These are phyloP conservation scores for Oryza meridionalis DNA, from an alignment of 176 grass and related monocot genomes.

Conservation along the genomic window DNA sequence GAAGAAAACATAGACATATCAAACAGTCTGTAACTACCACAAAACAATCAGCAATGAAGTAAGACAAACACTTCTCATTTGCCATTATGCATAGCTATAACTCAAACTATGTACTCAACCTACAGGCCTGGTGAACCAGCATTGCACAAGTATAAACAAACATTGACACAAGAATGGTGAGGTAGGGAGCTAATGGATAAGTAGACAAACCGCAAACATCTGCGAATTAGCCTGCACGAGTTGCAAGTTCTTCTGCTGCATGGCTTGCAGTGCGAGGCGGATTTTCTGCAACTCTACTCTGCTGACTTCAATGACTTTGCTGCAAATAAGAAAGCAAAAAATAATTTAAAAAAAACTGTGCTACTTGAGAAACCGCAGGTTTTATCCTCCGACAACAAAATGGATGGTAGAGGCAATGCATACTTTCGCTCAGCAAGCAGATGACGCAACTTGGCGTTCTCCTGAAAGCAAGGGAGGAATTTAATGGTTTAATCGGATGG, in stretches of 20 bases:
- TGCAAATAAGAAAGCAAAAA: slow-evolving; percentile 35
- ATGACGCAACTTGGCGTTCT: slow-evolving; percentile 44
- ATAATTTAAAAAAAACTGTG: not conserved
- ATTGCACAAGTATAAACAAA: not conserved
- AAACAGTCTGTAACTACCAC: slow-evolving; percentile 20
- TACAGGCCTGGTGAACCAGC: not conserved
- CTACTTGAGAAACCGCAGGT: slow-evolving; percentile 8
- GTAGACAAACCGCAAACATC: slow-evolving; percentile 52
- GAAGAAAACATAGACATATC: slow-evolving; percentile 32
- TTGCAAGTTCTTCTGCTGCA: slow-evolving; percentile 54
- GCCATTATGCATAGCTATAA: not conserved
- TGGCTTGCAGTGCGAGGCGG: slow-evolving; percentile 29
- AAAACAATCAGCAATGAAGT: not conserved
- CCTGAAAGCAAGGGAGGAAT: slow-evolving; percentile 40
- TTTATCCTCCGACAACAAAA: not conserved
- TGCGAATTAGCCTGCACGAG: slow-evolving; percentile 58
- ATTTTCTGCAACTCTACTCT: slow-evolving; percentile 58
- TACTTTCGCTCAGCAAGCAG: slow-evolving; percentile 59
- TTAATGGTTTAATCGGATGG: not conserved
- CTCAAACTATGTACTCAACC: not conserved
- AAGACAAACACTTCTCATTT: not conserved
- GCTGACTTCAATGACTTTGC: slow-evolving; percentile 53
- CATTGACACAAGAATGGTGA: not conserved
- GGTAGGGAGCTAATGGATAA: slow-evolving; percentile 25
- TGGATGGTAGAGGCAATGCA: not conserved